Conservation (phyloP, 2,329 filamentous ascomycete genomes). For the Arthrobotrys iridis region DNA sequence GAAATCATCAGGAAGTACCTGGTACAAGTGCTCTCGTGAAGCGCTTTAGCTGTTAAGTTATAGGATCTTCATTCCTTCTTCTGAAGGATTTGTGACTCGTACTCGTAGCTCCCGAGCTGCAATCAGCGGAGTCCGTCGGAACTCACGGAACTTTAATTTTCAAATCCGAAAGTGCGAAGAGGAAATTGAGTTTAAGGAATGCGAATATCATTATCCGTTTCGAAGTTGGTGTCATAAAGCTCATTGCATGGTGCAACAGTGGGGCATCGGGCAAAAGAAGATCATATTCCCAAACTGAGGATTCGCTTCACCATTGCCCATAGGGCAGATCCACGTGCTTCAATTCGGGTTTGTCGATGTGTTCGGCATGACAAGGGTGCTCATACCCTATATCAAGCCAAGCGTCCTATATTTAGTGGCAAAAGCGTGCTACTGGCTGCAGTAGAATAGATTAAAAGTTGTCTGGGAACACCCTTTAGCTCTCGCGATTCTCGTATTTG, state of each 20-base stretch:
- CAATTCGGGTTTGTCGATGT: conserved; percentile 26
- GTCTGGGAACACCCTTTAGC: conserved; percentile 32
- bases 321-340: conserved; percentile 22
- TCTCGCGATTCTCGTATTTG: conserved; percentile 31
- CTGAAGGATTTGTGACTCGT: neutral
- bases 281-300: neutral
- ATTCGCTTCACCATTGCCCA: neutral
- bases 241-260: conserved; percentile 20
- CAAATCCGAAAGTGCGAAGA: conserved; percentile 46
- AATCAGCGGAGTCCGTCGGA: conserved; percentile 17
- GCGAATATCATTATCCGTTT: conserved; percentile 10
- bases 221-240: conserved; percentile 14
- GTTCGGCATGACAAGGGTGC: neutral
- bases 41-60: neutral
- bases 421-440: conserved; percentile 11
- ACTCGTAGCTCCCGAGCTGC: conserved; percentile 37
- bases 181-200: neutral
- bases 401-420: conserved; percentile 43
- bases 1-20: conserved; percentile 5
- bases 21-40: neutral
- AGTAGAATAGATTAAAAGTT: neutral
- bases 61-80: conserved; percentile 19
- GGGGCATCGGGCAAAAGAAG: neutral
- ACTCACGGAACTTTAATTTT: neutral
- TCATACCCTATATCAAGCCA: neutral